Evolutionary conservation across 1,284 basidiomycete genomes (phyloP), one percentile per base, ranked within the genome.

Genomic region (Leccinum pallidistipes): DNA sequence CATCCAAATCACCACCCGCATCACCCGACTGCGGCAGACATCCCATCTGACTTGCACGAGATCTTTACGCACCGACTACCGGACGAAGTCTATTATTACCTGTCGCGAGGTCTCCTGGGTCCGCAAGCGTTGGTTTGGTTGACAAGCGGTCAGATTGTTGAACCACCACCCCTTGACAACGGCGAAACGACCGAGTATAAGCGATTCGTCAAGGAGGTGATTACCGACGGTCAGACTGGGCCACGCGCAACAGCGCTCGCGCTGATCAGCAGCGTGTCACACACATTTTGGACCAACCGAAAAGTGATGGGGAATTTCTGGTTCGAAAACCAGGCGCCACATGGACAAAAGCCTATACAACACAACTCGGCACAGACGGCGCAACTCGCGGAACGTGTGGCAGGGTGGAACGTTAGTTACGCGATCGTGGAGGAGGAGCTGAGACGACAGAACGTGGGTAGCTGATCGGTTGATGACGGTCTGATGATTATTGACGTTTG

Each of bases 41-140:
- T 99, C 40, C 97, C 97, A 1, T 76, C 80, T 50, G 97, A 99
- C 77, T 80, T 99, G 43, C 92, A 97, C 73, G 95, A 98, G 57
- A 91, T 99, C 66, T 99, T 98, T 79, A 97, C 95, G 3, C 84
- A 93, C 74, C 90, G 95, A 40, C 83, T 99, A 16, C 97, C 97
- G 0, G 97, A 99, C 77, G 96, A 99, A 74, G 84, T 98, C 61
- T 98, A 97, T 80, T 97, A 91, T 77, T 97, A 98, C 75, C 84
- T 99, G 62, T 98, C 95, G 53, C 87, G 95, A 16, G 97, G 97
- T 7, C 84, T 99, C 29, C 78, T 98, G 61, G 88, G 89, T 11
- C 91, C 95, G 0, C 91, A 92, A 66, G 87, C 95, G 9, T 85
- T 99, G 16, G 90, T 95, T 24, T 97, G 94, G 89, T 85, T 99